phyloP scores from a whole-genome alignment of 2,329 filamentous ascomycete genomes.

The Phialocephala sp. region DNA sequence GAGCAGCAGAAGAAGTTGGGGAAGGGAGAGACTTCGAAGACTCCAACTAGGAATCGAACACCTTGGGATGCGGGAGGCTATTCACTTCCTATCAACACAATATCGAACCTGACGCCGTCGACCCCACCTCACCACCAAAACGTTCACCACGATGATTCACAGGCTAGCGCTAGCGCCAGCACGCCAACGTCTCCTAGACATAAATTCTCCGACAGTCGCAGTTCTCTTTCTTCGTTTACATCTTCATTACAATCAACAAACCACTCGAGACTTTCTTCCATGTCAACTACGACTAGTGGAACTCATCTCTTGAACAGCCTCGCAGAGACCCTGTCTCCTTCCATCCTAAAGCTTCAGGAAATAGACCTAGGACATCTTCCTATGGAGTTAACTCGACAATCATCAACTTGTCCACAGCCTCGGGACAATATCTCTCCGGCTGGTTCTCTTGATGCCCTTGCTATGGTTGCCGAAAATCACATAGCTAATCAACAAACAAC shows the following conservation, averaged over 20 bases:
- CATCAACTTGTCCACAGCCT: neutral
- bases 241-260: slow-evolving; percentile 41
- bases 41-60: slow-evolving; percentile 39
- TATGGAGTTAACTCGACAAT: slow-evolving; percentile 6
- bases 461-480: slow-evolving; percentile 35
- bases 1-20: slow-evolving; percentile 36
- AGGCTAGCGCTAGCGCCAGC: slow-evolving; percentile 1
- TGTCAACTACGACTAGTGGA: slow-evolving; percentile 40
- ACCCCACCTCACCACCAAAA: slow-evolving; percentile 27
- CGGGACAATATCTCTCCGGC: slow-evolving; percentile 33
- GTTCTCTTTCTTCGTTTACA: slow-evolving; percentile 43
- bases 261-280: slow-evolving; percentile 43
- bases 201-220: slow-evolving; percentile 43
- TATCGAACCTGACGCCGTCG: slow-evolving; percentile 21
- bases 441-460: slow-evolving; percentile 35
- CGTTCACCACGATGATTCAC: slow-evolving; percentile 36
- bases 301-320: slow-evolving; percentile 22
- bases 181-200: slow-evolving; percentile 38
- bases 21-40: slow-evolving; percentile 28
- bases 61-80: slow-evolving; percentile 46
- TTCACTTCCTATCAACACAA: slow-evolving; percentile 42
- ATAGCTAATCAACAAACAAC: slow-evolving; percentile 21
- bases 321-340: slow-evolving; percentile 16
- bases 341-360: slow-evolving; percentile 16
- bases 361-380: slow-evolving; percentile 13